phyloP scores from a whole-genome alignment of 495 filamentous ascomycete genomes.

The Pyronema domesticum region DNA sequence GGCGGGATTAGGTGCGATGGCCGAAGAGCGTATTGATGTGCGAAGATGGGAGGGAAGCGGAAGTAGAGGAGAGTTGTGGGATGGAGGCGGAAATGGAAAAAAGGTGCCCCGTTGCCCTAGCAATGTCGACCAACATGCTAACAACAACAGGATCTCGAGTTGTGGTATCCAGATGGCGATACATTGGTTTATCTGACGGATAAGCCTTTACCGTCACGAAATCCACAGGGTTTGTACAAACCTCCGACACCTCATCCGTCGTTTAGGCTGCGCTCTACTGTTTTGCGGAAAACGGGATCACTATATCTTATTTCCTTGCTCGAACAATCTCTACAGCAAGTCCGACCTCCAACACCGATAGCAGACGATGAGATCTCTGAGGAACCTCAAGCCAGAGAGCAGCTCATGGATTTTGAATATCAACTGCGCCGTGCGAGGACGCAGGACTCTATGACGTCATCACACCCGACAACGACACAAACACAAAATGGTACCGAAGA shows the following conservation, averaged over 20 bases:
- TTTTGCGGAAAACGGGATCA: constrained; percentile 38
- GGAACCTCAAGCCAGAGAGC: constrained; percentile 25
- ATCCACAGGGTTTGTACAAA: constrained; percentile 20
- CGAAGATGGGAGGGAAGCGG: constrained; percentile 22
- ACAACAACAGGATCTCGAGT: constrained; percentile 34
- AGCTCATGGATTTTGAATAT: constrained; percentile 23
- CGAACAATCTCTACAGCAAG: constrained; percentile 34
- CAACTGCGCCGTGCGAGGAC: constrained; percentile 16
- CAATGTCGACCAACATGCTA: neutral
- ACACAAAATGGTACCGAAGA: constrained; percentile 29
- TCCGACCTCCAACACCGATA: constrained; percentile 22
- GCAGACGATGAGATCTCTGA: constrained; percentile 24
- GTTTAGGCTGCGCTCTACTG: constrained; percentile 38
- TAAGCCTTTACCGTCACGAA: constrained; percentile 16
- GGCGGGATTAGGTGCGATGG: constrained; percentile 13
- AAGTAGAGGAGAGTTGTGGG: constrained; percentile 18
- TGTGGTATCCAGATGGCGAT: constrained; percentile 46
- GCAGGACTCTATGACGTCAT: constrained; percentile 18
- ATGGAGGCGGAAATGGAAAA: constrained; percentile 12
- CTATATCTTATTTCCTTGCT: constrained; percentile 34
- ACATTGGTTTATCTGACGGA: constrained; percentile 39
- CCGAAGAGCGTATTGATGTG: constrained; percentile 14
- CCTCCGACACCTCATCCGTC: constrained; percentile 34
- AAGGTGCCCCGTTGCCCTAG: constrained; percentile 8
- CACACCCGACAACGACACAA: constrained; percentile 21